These are phyloP conservation scores for Ganoderma lingzhi DNA, from an alignment of 1,284 basidiomycete genomes.

Conservation along the genomic window DNA sequence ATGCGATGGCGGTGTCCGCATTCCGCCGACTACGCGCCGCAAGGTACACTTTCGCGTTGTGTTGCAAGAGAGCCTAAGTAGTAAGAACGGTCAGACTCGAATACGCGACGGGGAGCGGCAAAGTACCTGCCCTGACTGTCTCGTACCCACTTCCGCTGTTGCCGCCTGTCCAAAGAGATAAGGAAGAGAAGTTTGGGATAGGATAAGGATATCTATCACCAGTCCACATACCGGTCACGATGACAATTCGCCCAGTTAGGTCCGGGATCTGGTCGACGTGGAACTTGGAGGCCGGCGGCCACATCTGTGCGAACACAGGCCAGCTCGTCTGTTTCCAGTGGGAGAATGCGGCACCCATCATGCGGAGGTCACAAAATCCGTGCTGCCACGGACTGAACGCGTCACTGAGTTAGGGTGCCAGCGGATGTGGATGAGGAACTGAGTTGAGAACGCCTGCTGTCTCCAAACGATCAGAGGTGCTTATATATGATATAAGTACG, in stretches of 20 bases:
- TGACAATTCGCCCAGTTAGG: slow-evolving; percentile 46
- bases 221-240: slow-evolving; percentile 48
- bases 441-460: too few relatives aligned
- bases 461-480: too few relatives aligned
- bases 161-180: slow-evolving; percentile 39
- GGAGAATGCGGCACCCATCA: background rate
- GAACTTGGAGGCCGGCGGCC: slow-evolving; percentile 36
- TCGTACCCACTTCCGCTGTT: slow-evolving; percentile 53
- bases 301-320: slow-evolving; percentile 13
- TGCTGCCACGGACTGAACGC: too few relatives aligned
- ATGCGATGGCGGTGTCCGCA: slow-evolving; percentile 51
- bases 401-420: too few relatives aligned
- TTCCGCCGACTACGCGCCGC: slow-evolving; percentile 50
- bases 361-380: background rate
- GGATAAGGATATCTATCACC: background rate
- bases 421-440: too few relatives aligned
- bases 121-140: slow-evolving; percentile 36
- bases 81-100: too few relatives aligned
- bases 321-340: background rate
- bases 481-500: too few relatives aligned
- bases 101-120: too few relatives aligned
- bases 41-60: slow-evolving; percentile 62
- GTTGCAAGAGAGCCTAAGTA: slow-evolving; percentile 48
- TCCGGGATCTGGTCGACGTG: slow-evolving; percentile 46
- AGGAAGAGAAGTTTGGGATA: background rate